Percentiles rank a stretch among this genome's conserved stretches.
phyloP scores from a whole-genome alignment of 2,329 filamentous ascomycete species.

The Grosmannia serpens region DNA sequence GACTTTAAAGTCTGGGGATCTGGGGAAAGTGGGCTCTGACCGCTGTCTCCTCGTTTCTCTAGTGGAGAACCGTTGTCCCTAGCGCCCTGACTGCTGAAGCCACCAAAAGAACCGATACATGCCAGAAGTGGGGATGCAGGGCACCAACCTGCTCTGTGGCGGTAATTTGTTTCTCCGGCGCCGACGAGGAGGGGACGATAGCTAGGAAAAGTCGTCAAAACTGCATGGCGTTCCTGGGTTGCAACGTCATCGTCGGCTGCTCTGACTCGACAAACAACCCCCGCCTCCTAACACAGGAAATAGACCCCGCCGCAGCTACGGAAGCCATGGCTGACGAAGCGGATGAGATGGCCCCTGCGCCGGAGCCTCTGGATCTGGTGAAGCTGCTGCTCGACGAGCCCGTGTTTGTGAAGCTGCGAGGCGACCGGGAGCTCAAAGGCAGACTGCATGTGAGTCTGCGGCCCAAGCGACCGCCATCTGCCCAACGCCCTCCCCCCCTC shows the following conservation, averaged over 20 bases:
- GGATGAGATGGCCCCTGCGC: conserved; percentile 59
- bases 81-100: not conserved
- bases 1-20: not conserved
- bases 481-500: conserved; percentile 9
- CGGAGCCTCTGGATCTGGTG: conserved; percentile 92
- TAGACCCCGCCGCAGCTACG: not conserved
- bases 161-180: not conserved
- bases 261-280: not conserved
- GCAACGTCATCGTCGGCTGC: not conserved
- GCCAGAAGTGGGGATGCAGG: not conserved
- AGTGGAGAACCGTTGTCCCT: not conserved
- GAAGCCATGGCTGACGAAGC: conserved; percentile 68
- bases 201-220: not conserved
- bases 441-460: conserved; percentile 60
- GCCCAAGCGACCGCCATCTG: conserved; percentile 18
- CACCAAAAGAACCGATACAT: not conserved
- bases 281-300: not conserved
- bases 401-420: conserved; percentile 93
- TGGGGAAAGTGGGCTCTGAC: not conserved
- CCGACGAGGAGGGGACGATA: not conserved
- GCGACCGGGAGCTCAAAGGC: conserved; percentile 90
- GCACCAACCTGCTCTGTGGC: not conserved
- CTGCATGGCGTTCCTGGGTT: not conserved
- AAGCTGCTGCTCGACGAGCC: conserved; percentile 89
- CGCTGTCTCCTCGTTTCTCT: not conserved